These are phyloP conservation scores for Starmerella powellii DNA, from an alignment of 805 yeast species.

Conservation along the genomic window DNA sequence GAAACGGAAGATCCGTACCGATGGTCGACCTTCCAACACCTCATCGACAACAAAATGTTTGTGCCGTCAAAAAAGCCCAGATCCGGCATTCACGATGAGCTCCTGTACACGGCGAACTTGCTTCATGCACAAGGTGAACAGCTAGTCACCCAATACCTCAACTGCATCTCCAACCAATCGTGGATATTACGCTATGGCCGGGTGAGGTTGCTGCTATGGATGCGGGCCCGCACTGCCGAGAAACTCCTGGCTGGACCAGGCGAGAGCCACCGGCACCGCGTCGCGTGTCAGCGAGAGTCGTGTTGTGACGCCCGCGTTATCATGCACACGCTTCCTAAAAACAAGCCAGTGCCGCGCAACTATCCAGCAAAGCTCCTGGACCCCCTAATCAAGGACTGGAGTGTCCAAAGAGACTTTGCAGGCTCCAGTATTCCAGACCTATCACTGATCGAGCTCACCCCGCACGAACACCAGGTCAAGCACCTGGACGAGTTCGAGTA, in stretches of 20 bases:
- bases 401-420: constrained; percentile 15
- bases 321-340: constrained; percentile 12
- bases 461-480: constrained; percentile 34
- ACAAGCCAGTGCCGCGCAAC: constrained; percentile 24
- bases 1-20: constrained; percentile 44
- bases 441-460: constrained; percentile 46
- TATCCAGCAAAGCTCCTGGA: constrained; percentile 15
- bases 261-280: constrained; percentile 43
- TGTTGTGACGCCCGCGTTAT: constrained; percentile 41
- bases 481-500: constrained; percentile 51
- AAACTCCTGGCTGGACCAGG: constrained; percentile 51
- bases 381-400: constrained; percentile 12
- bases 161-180: constrained; percentile 52
- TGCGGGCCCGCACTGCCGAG: constrained; percentile 46
- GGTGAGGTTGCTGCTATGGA: constrained; percentile 62
- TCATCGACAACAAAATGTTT: constrained; percentile 37
- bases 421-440: constrained; percentile 26
- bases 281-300: constrained; percentile 52
- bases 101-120: constrained; percentile 49
- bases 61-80: constrained; percentile 31
- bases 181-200: constrained; percentile 68
- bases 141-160: constrained; percentile 60
- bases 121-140: constrained; percentile 51
- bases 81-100: constrained; percentile 39
- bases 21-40: constrained; percentile 48